Conservation (phyloP, 192 early-diverging fungal genomes). For the Coemansia aciculifera region DNA sequence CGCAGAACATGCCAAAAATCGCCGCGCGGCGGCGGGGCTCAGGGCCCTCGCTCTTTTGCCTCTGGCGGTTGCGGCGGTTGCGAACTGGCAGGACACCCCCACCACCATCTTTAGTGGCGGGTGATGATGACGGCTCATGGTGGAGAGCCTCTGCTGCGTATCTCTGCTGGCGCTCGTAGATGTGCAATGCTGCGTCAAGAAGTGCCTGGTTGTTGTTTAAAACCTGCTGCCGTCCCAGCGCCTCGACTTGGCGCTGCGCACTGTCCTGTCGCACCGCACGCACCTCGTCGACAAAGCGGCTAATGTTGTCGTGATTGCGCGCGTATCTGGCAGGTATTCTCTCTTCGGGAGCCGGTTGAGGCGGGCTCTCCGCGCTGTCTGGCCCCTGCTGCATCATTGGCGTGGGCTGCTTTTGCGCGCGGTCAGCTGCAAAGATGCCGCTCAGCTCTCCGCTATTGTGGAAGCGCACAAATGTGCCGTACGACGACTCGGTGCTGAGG, state of each 20-base stretch:
- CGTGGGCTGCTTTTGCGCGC: constrained; percentile 3
- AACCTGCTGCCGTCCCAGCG: constrained; percentile 23
- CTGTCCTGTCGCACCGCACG: constrained; percentile 32
- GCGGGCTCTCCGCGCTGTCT: neutral
- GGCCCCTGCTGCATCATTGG: neutral
- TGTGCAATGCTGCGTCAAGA: constrained; percentile 40
- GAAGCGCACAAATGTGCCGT: constrained; percentile 53
- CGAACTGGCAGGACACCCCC: neutral
- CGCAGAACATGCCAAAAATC: constrained; percentile 44
- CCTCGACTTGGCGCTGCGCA: constrained; percentile 23
- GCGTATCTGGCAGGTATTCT: constrained; percentile 8
- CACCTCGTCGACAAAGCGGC: constrained; percentile 40
- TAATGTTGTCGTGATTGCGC: constrained; percentile 43
- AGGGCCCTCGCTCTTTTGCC: constrained; percentile 15
- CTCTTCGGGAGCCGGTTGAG: neutral
- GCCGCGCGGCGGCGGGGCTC: constrained; percentile 24
- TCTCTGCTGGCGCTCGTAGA: constrained; percentile 44
- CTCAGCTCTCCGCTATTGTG: constrained; percentile 54
- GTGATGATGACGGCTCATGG: neutral
- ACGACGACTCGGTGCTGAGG: constrained; percentile 43
- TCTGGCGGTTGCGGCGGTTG: constrained; percentile 11
- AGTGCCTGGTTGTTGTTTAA: constrained; percentile 40
- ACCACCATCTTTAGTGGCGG: neutral
- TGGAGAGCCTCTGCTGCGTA: neutral
- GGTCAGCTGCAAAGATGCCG: constrained; percentile 23